phyloP scores from a whole-genome alignment of 345 rosid species.

The Gossypium stocksii region DNA sequence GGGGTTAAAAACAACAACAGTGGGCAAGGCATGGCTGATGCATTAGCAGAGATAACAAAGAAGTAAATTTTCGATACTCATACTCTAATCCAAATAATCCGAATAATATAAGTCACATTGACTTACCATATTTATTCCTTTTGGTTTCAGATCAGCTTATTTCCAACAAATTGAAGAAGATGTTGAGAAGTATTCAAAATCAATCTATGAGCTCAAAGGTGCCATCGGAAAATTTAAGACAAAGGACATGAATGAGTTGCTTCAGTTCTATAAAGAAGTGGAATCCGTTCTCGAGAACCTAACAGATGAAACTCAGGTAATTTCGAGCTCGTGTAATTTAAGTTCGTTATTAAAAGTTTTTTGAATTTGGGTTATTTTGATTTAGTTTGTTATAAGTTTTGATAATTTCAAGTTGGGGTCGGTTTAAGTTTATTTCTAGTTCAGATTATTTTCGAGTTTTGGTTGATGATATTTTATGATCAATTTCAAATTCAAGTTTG shows the following conservation, averaged over 20 bases:
- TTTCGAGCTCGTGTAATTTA: not conserved
- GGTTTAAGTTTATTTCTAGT: too few relatives aligned
- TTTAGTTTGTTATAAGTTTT: too few relatives aligned
- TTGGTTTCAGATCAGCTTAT: constrained; percentile 66
- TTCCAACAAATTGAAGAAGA: constrained; percentile 90
- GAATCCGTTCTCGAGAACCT: constrained; percentile 80
- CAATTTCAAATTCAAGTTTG: too few relatives aligned
- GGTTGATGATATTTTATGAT: too few relatives aligned
- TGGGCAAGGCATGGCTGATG: constrained; percentile 98
- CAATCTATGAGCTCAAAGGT: constrained; percentile 47
- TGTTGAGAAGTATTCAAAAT: constrained; percentile 48
- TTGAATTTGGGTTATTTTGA: too few relatives aligned
- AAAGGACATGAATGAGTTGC: constrained; percentile 75
- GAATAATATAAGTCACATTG: not conserved
- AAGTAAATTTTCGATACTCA: constrained; percentile 31
- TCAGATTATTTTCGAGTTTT: too few relatives aligned
- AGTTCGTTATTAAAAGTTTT: too few relatives aligned
- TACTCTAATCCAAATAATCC: not conserved
- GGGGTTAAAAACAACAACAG: constrained; percentile 19
- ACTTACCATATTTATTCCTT: not conserved
- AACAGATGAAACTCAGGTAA: constrained; percentile 88
- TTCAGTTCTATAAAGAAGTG: constrained; percentile 55
- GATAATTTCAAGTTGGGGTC: too few relatives aligned
- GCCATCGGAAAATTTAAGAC: constrained; percentile 56
- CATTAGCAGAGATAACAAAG: constrained; percentile 89